Percentiles rank a stretch among this genome's conserved stretches.
These are phyloP conservation scores for Geranium rotundifolium DNA, from an alignment of 345 rosid species.

Conservation along the genomic window DNA sequence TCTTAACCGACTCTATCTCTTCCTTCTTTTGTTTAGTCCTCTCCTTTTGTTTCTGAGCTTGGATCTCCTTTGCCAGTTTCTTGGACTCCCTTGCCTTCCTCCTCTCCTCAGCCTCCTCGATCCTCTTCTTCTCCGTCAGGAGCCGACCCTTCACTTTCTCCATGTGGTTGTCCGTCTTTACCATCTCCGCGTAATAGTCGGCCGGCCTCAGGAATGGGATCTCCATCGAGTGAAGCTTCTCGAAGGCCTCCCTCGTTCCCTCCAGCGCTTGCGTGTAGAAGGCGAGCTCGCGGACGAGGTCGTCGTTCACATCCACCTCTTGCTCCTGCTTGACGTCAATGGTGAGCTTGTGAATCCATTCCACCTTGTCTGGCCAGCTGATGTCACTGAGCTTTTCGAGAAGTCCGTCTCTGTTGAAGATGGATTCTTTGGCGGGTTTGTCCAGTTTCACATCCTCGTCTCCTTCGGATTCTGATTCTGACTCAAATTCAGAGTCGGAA, in stretches of 20 bases:
- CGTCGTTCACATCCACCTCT: slow-evolving; percentile 83
- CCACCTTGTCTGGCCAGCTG: slow-evolving; percentile 57
- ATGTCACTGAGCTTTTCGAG: slow-evolving; percentile 72
- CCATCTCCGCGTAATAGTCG: slow-evolving; percentile 87
- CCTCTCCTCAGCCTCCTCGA: slow-evolving; percentile 83
- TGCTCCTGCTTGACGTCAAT: slow-evolving; percentile 51
- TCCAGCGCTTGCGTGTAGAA: slow-evolving; percentile 75
- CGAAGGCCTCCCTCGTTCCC: slow-evolving; percentile 59
- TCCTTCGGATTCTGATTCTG: slow-evolving; percentile 43
- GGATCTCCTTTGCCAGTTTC: slow-evolving; percentile 64
- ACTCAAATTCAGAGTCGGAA: slow-evolving; percentile 25
- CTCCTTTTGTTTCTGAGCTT: slow-evolving; percentile 73
- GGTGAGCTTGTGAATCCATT: slow-evolving; percentile 63
- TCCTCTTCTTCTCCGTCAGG: slow-evolving; percentile 51
- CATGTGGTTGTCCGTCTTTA: slow-evolving; percentile 70
- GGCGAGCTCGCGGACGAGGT: slow-evolving; percentile 56
- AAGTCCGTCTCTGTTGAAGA: slow-evolving; percentile 52
- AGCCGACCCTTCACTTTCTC: slow-evolving; percentile 73
- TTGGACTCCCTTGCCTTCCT: slow-evolving; percentile 78
- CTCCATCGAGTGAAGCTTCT: slow-evolving; percentile 44
- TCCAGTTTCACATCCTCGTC: slow-evolving; percentile 46
- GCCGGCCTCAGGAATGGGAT: slow-evolving; percentile 66
- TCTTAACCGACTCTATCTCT: slow-evolving; percentile 66
- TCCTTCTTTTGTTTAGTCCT: slow-evolving; percentile 58
- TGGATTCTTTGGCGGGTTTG: slow-evolving; percentile 48